A percentile compares a stretch with the other conserved stretches of the same genome.
These are phyloP conservation scores for Chlamydomonas incerta DNA, from an alignment of 139 green algal genomes.

Conservation along the genomic window DNA sequence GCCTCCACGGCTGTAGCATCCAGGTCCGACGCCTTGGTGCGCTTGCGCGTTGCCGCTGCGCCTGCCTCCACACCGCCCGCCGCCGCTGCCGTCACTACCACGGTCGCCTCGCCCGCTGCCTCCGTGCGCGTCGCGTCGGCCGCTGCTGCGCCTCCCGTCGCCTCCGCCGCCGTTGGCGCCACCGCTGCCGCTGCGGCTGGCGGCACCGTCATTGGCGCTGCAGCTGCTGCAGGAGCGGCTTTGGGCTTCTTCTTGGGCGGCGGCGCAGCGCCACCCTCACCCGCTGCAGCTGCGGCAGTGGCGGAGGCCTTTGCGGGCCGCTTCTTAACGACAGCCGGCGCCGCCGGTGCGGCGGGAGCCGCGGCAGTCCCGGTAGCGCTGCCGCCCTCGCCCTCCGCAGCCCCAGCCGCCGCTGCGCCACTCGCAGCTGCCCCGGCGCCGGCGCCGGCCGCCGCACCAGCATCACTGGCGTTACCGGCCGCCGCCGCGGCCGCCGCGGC, in stretches of 20 bases:
- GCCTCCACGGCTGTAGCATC: slow-evolving; percentile 41
- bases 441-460: too few species aligned
- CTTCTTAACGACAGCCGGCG: neutral
- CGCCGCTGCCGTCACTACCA: neutral
- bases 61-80: too few species aligned
- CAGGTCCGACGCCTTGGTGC: slow-evolving; percentile 48
- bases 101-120: neutral
- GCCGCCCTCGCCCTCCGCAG: too few species aligned
- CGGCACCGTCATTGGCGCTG: neutral
- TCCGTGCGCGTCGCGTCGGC: neutral
- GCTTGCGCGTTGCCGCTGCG: too few species aligned
- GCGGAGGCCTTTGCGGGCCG: slow-evolving; percentile 1
- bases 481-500: too few species aligned
- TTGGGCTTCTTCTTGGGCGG: neutral
- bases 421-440: too few species aligned
- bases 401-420: too few species aligned
- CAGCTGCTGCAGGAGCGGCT: neutral
- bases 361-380: too few species aligned
- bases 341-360: neutral
- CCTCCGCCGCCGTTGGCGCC: neutral
- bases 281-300: neutral
- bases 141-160: neutral
- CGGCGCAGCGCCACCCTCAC: neutral
- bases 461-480: too few species aligned
- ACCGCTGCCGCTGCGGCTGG: neutral